Base-by-base conservation (phyloP, 208 protist genomes). In the Leishmania arabica region DNA sequence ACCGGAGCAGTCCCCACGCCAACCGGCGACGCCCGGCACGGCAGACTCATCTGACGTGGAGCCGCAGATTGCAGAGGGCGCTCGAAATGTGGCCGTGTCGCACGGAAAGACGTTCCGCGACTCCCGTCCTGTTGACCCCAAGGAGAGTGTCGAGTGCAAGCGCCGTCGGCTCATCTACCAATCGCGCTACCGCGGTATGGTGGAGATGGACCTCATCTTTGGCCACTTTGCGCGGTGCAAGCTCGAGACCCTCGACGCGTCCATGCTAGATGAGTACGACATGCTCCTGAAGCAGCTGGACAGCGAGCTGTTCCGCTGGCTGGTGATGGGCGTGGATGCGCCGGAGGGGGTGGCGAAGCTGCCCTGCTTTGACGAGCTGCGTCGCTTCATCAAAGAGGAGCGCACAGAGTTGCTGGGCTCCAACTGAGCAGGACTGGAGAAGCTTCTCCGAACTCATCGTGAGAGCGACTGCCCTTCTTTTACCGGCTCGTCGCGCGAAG, bases 201-300 rank as follows among this genome's bases (percentile, higher is more conserved):
- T 92, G 60, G 94, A 97, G 88, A 97, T 97, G 94, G 94, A 97
- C 71, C 90, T 97, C 77, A 93, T 97, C 80, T 91, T 95, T 49
- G 94, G 94, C 21, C 86, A 91, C 77, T 97, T 96, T 74, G 92
- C 92, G 21, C 91, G 90, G 5, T 86, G 83, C 47, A 88, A 91
- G 79, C 77, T 96, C 7, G 81, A 78, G 19, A 76, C 77, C 17
- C 84, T 97, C 40, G 75, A 87, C 58, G 70, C 71, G 9, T 78
- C 40, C 27, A 85, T 91, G 84, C 88, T 97, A 58, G 86, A 93
- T 51, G 91, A 97, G 84, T 97, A 97, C 86, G 94, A 97, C 85
- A 78, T 71, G 6, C 68, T 97, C n/a, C 80, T 97, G 73, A 91
- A 92, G 77, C 91, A 97, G 74, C 91, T 96, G 56, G 94, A 97